Base-by-base conservation (phyloP, 1,284 basidiomycete species). In the Schizopora paradoxa region DNA sequence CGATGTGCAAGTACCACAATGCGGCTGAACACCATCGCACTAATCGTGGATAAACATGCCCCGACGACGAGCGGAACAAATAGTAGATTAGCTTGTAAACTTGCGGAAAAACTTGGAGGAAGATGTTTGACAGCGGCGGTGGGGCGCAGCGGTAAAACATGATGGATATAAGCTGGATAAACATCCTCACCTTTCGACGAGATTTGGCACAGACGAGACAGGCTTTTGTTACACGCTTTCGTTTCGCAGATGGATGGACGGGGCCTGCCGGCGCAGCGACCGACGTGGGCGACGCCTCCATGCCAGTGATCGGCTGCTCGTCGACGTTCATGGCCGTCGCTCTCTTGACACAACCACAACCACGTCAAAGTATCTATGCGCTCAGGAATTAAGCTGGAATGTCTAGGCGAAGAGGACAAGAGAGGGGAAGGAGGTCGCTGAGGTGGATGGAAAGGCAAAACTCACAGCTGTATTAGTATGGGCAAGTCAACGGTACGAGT, bases 171-270 rank as follows among this genome's bases (percentile, higher is more conserved):
- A 10, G 11, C 14, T 5, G 16, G 36, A 8, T 31, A 14, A n/a
- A n/a, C 28, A 14, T 8, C 14, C 44, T 25, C 29, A 50, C 48
- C 41, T 51, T 51, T 11, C 49, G 45, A 28, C 49, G 33, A 16
- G 49, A 51, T 26, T 47, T 51, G 16, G 49, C 49, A 39, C 49
- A 51, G 25, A 47, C 49, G 28, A 47, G 45, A 36, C 49, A 51
- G 18, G 49, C 49, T 25, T 51, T 51, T 16, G 49, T 51, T 6
- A 51, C 49, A 10, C 49, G 49, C 49, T 51, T 40, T 16, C 33
- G 33, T 35, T 35, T 35, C 14, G 33, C 33, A 35, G 33, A 10
- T 35, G 11, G 33, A 16, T 10, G 18, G 7, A 22, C 33, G 14
- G 22, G 33, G 10, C 33, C 33, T n/a, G n/a, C n/a, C n/a, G n/a